A percentile compares a stretch with the other conserved stretches of the same genome.
phyloP scores from a whole-genome alignment of 2,329 filamentous ascomycete genomes.

The Aspergillus novofumigatus region DNA sequence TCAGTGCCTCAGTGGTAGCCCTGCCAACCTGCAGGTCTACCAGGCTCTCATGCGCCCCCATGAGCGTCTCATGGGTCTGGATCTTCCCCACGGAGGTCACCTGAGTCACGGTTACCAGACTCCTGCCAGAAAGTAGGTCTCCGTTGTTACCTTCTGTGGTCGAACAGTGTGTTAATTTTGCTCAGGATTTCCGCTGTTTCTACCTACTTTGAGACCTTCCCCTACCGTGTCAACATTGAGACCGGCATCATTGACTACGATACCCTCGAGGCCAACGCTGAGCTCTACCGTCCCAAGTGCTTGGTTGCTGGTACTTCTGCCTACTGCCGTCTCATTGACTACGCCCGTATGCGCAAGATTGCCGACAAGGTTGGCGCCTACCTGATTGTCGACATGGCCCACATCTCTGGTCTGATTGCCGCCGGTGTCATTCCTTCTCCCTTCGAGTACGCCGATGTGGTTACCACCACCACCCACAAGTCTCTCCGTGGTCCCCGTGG shows the following conservation, averaged over 20 bases:
- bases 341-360: slow-evolving; percentile 84
- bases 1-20: slow-evolving; percentile 86
- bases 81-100: slow-evolving; percentile 93
- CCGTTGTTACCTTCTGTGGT: not conserved
- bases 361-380: slow-evolving; percentile 90
- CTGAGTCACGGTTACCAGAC: slow-evolving; percentile 97
- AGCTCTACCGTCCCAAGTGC: slow-evolving; percentile 89
- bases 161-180: not conserved
- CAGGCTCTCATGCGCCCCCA: slow-evolving; percentile 90
- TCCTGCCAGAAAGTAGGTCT: slow-evolving; percentile 70
- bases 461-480: slow-evolving; percentile 98
- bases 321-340: slow-evolving; percentile 94
- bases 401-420: slow-evolving; percentile 91
- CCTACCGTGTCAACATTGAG: slow-evolving; percentile 84
- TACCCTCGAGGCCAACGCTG: slow-evolving; percentile 79
- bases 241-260: slow-evolving; percentile 96
- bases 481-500: slow-evolving; percentile 90
- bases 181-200: slow-evolving; percentile 88
- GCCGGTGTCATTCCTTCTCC: slow-evolving; percentile 87
- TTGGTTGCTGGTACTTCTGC: slow-evolving; percentile 93
- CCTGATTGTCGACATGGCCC: slow-evolving; percentile 92
- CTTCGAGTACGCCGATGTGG: slow-evolving; percentile 85
- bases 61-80: slow-evolving; percentile 93
- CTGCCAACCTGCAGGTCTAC: slow-evolving; percentile 97
- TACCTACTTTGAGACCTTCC: slow-evolving; percentile 97